Evolutionary conservation across 352 stramenopile genomes (phyloP).

Genomic region (Globisporangium uncinulatum): DNA sequence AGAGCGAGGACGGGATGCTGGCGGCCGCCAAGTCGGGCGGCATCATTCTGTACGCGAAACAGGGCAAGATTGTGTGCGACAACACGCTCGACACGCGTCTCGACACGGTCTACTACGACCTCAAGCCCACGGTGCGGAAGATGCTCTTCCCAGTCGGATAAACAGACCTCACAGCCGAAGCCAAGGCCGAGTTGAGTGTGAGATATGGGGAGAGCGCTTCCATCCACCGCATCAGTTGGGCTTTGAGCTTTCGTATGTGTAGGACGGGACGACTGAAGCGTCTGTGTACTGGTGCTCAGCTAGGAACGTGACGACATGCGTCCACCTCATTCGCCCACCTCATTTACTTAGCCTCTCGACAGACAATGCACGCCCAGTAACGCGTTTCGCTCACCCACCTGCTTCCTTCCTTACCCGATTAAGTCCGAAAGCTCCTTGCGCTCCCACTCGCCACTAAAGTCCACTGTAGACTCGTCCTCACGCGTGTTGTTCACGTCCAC

Average conservation of each 20-base stretch:
- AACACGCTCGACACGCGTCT: conserved; percentile 94
- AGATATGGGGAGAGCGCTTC: too few species aligned
- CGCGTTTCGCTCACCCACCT: too few species aligned
- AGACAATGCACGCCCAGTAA: too few species aligned
- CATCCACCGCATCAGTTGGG: too few species aligned
- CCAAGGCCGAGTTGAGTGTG: background rate
- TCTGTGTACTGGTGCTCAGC: too few species aligned
- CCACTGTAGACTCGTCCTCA: background rate
- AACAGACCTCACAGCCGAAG: background rate
- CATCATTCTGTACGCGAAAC: conserved; percentile 80
- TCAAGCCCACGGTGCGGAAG: conserved; percentile 75
- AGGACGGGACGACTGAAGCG: too few species aligned
- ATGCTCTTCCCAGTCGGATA: conserved; percentile 67
- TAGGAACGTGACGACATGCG: too few species aligned
- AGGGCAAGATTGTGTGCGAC: conserved; percentile 97
- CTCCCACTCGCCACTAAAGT: conserved; percentile 1
- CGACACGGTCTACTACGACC: conserved; percentile 78
- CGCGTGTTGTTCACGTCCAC: background rate
- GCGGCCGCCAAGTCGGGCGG: conserved; percentile 73
- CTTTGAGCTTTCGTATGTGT: too few species aligned
- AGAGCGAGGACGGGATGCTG: conserved; percentile 79
- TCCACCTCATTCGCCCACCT: too few species aligned
- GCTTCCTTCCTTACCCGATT: background rate
- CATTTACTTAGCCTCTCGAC: too few species aligned
- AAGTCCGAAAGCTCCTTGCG: conserved; percentile 10